phyloP scores from a whole-genome alignment of 805 yeast genomes.

The Kluyveromyces lactis region DNA sequence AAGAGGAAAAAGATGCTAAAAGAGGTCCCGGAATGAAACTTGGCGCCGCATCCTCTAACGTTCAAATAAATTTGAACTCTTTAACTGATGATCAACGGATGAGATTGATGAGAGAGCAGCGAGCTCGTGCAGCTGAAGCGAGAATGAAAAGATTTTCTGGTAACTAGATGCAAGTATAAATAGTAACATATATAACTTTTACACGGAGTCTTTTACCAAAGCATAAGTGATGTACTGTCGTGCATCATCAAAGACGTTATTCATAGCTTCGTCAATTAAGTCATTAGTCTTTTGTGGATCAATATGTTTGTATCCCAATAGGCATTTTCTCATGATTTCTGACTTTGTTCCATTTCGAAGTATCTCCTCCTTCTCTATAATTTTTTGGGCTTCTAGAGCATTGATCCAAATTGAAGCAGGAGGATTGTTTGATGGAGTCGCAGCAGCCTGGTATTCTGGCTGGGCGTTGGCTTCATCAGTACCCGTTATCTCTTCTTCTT shows the following conservation, averaged over 20 bases:
- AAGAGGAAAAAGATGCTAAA: constrained; percentile 12
- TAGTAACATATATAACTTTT: not conserved
- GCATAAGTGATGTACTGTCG: constrained; percentile 18
- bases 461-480: constrained; percentile 2
- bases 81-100: constrained; percentile 65
- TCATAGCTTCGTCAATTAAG: constrained; percentile 13
- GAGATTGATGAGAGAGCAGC: constrained; percentile 82
- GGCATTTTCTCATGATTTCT: constrained; percentile 46
- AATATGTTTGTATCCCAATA: constrained; percentile 55
- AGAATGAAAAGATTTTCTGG: constrained; percentile 38
- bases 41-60: constrained; percentile 16
- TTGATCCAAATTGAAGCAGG: constrained; percentile 36
- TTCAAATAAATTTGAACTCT: constrained; percentile 44
- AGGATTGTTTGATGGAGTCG: not conserved
- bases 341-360: constrained; percentile 26
- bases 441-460: not conserved
- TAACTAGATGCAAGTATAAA: constrained; percentile 4
- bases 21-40: constrained; percentile 33
- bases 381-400: constrained; percentile 39
- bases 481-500: constrained; percentile 9
- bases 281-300: constrained; percentile 34
- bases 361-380: constrained; percentile 16
- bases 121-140: constrained; percentile 96
- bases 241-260: constrained; percentile 12
- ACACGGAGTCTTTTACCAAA: constrained; percentile 17